Base-by-base conservation (phyloP, 805 yeast species). In the Saccharomycopsis microspora region DNA sequence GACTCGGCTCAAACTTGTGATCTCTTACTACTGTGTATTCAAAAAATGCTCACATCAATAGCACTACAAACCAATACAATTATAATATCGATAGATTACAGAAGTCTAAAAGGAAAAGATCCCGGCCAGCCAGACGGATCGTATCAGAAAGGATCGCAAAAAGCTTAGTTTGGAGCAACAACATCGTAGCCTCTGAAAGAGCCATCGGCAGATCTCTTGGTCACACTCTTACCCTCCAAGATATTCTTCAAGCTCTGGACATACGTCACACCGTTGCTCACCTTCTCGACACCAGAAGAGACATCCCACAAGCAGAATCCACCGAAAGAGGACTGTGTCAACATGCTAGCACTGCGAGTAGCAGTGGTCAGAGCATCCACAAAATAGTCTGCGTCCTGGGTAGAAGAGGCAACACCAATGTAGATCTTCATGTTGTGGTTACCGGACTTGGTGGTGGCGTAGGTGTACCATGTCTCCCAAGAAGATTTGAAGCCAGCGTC, bases 341-440 rank as follows among this genome's bases (percentile, higher is more conserved):
- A 3, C 11, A 44, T 41, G 4, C 41, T 9, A 7, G 33, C 37
- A 27, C 41, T 32, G 32, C 48, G 37, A 5, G 42, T 19, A n/a
- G 36, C 44, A 6, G 51, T 35, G 6, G 48, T 48, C 5, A 60
- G 45, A 41, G 60, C 57, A 43, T 72, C 55, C 54, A 72, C 74
- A 55, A 71, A 68, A 54, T 78, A 80, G 41, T 85, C 74, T 34
- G 85, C 82, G 45, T 79, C 75, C 5, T 30, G 38, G 42, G 74
- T 37, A 9, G 70, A 57, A 8, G 75, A 76, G 10, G 88, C 85
- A 35, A 82, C 70, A 31, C 88, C 87, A 36, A 82, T 61, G 56
- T 62, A 82, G 38, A 82, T 54, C 57, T 74, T 71, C 46, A 77
- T 75, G 55, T 78, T 62, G 40, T 62, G 72, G 69, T 27, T 80